Conservation (phyloP, 768 basidiomycete genomes). For the Rhodotorula taiwanensis region DNA sequence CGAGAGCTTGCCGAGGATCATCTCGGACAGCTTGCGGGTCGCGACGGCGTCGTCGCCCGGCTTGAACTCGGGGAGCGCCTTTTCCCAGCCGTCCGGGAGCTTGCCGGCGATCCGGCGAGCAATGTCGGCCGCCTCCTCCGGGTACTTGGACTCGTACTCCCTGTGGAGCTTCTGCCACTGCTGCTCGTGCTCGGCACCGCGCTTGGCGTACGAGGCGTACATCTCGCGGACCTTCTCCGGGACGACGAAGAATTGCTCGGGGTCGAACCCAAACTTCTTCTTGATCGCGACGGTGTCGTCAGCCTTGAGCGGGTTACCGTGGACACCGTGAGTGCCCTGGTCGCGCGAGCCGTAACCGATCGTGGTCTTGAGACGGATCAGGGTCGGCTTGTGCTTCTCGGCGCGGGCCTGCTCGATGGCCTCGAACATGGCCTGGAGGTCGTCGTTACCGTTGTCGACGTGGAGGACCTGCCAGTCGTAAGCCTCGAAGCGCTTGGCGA, state of each 20-base stretch:
- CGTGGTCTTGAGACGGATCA: slow-evolving; percentile 57
- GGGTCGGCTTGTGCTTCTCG: slow-evolving; percentile 73
- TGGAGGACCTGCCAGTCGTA: slow-evolving; percentile 92
- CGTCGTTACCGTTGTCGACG: slow-evolving; percentile 49
- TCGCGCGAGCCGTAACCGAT: slow-evolving; percentile 91
- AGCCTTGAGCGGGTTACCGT: slow-evolving; percentile 85
- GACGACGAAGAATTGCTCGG: slow-evolving; percentile 69
- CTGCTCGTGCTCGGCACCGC: slow-evolving; percentile 65
- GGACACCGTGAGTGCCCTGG: slow-evolving; percentile 89
- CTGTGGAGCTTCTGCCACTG: slow-evolving; percentile 65
- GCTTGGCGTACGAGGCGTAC: slow-evolving; percentile 61
- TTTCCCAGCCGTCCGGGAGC: slow-evolving; percentile 81
- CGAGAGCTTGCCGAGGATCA: slow-evolving; percentile 68
- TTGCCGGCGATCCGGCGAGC: slow-evolving; percentile 73
- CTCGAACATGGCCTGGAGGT: slow-evolving; percentile 66
- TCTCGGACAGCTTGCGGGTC: slow-evolving; percentile 87
- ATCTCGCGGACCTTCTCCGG: slow-evolving; percentile 63
- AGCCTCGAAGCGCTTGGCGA: slow-evolving; percentile 74
- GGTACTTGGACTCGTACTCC: slow-evolving; percentile 68
- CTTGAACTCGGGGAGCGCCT: slow-evolving; percentile 75
- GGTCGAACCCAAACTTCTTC: slow-evolving; percentile 72
- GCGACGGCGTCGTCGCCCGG: slow-evolving; percentile 75
- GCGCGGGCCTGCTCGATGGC: slow-evolving; percentile 71
- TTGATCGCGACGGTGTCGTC: slow-evolving; percentile 82
- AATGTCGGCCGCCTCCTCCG: slow-evolving; percentile 77